These are phyloP conservation scores for Sungouiozyma ichnusensis DNA, from an alignment of 805 yeast genomes.

Conservation along the genomic window DNA sequence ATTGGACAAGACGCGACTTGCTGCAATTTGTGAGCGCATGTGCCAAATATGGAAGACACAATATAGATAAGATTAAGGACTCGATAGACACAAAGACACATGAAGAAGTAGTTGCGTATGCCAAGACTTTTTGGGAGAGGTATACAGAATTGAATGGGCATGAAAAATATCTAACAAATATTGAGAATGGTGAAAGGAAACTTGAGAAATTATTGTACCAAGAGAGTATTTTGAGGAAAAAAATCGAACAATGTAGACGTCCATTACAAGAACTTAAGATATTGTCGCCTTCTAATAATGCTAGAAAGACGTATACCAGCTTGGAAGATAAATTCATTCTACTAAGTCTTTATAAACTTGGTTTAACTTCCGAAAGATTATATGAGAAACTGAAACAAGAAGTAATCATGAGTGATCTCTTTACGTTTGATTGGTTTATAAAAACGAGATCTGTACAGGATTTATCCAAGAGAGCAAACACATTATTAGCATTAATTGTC, in stretches of 20 bases:
- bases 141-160: conserved; percentile 54
- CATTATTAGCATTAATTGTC: conserved; percentile 55
- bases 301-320: conserved; percentile 60
- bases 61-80: conserved; percentile 39
- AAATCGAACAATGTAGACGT: conserved; percentile 42
- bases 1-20: conserved; percentile 70
- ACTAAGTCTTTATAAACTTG: conserved; percentile 51
- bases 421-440: conserved; percentile 66
- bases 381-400: conserved; percentile 59
- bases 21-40: conserved; percentile 59
- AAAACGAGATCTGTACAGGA: conserved; percentile 64
- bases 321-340: conserved; percentile 62
- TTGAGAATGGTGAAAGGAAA: conserved; percentile 65
- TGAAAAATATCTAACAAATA: conserved; percentile 61
- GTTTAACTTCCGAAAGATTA: conserved; percentile 48
- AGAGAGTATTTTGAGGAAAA: conserved; percentile 41
- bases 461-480: conserved; percentile 55
- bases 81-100: conserved; percentile 46
- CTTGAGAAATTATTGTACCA: conserved; percentile 44
- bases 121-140: conserved; percentile 53
- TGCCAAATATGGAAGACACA: conserved; percentile 54
- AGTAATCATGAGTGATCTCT: conserved; percentile 45
- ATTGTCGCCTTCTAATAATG: conserved; percentile 74
- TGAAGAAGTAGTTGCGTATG: conserved; percentile 51
- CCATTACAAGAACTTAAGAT: conserved; percentile 56